These are phyloP conservation scores for Hypoxylon sp. DNA, from an alignment of 2,329 filamentous ascomycete genomes.

Conservation along the genomic window DNA sequence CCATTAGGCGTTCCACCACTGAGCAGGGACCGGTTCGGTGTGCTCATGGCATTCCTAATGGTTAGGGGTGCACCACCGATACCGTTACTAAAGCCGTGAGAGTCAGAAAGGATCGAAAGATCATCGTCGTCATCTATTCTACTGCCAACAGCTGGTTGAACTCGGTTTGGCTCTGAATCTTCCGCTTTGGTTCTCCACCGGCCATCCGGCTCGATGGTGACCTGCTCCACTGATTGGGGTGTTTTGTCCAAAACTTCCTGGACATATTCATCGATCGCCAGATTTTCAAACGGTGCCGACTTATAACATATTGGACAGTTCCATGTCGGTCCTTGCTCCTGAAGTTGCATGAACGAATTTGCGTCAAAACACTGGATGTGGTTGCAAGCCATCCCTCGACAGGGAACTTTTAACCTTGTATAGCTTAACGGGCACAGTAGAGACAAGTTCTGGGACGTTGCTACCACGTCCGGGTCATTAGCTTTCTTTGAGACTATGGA, in stretches of 20 bases:
- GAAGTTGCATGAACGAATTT: conserved; percentile 89
- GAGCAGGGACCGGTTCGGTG: conserved; percentile 44
- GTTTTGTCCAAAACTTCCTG: conserved; percentile 87
- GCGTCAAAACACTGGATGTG: conserved; percentile 98
- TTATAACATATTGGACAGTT: conserved; percentile 95
- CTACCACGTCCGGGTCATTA: conserved; percentile 88
- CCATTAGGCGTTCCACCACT: conserved; percentile 43
- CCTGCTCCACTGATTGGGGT: conserved; percentile 79
- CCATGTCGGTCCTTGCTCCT: conserved; percentile 98
- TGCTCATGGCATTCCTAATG: conserved; percentile 42
- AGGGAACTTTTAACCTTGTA: conserved; percentile 83
- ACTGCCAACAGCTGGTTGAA: conserved; percentile 45
- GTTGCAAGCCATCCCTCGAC: conserved; percentile 82
- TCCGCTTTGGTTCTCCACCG: conserved; percentile 72
- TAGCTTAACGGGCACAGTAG: conserved; percentile 94
- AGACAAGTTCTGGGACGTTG: conserved; percentile 89
- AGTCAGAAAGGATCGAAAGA: conserved; percentile 63
- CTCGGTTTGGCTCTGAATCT: conserved; percentile 52
- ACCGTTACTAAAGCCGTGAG: conserved; percentile 56
- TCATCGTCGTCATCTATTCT: conserved; percentile 66
- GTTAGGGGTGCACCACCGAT: conserved; percentile 56
- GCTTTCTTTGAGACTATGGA: conserved; percentile 81
- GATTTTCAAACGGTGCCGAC: conserved; percentile 80
- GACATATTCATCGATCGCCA: conserved; percentile 92
- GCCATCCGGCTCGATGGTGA: conserved; percentile 90